Conservation (phyloP, 441 rosid genomes). For the Corymbia citriodora region DNA sequence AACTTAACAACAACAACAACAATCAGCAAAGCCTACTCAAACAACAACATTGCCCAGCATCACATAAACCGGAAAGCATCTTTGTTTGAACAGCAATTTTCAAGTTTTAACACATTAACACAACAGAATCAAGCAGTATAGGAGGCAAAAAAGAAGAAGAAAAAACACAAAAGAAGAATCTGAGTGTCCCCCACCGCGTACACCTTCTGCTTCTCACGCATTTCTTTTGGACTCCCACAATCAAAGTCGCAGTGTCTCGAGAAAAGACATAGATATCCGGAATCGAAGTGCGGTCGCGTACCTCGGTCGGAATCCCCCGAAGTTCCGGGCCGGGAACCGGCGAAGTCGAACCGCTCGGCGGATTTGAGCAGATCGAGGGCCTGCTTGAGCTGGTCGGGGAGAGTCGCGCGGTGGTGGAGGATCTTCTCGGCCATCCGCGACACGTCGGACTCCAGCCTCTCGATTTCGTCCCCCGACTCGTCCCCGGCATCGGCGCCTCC, state of each 20-base stretch:
- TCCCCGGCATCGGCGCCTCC: slow-evolving; percentile 15
- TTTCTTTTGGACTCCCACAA: neutral
- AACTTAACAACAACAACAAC: neutral
- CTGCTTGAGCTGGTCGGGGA: slow-evolving; percentile 47
- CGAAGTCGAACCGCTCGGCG: slow-evolving; percentile 26
- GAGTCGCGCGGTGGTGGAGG: slow-evolving; percentile 34
- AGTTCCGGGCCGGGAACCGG: slow-evolving; percentile 24
- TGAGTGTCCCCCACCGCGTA: neutral
- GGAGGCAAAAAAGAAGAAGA: neutral
- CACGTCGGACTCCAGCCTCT: slow-evolving; percentile 43
- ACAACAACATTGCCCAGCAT: neutral
- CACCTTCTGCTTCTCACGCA: neutral
- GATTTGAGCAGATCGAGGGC: slow-evolving; percentile 28
- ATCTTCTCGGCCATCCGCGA: slow-evolving; percentile 46
- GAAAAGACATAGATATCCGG: neutral
- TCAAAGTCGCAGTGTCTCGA: neutral
- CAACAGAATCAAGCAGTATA: neutral
- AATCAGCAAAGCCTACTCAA: neutral
- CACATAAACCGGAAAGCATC: neutral
- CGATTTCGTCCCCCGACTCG: slow-evolving; percentile 28
- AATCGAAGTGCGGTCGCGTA: neutral
- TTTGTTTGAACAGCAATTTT: neutral
- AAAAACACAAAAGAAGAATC: neutral
- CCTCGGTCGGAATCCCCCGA: slow-evolving; percentile 21
- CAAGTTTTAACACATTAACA: neutral